These are phyloP conservation scores for Vitis rupestris DNA, from an alignment of 164 flowering plant species.

Conservation along the genomic window DNA sequence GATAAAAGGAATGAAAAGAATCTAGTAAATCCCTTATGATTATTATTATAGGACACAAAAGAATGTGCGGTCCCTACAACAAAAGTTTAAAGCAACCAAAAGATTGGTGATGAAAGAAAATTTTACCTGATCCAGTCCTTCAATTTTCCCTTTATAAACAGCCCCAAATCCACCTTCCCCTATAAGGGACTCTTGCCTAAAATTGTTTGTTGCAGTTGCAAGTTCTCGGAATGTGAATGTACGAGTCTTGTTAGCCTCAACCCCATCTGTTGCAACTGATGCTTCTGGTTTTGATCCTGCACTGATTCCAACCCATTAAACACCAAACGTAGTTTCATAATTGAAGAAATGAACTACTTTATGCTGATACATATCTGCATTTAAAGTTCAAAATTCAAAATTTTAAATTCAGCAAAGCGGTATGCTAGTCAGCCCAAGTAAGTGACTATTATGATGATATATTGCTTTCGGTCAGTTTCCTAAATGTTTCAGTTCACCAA, in stretches of 20 bases:
- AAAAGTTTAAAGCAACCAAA: too few relatives aligned
- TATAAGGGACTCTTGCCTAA: conserved; percentile 17
- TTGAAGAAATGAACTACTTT: too few relatives aligned
- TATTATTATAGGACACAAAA: background rate
- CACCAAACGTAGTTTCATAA: too few relatives aligned
- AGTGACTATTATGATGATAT: too few relatives aligned
- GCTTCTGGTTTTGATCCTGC: background rate
- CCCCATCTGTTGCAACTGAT: background rate
- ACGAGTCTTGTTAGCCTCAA: background rate
- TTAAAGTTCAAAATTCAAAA: too few relatives aligned
- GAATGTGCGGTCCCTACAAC: background rate
- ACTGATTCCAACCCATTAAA: background rate
- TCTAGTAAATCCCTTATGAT: background rate
- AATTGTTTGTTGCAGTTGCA: conserved; percentile 29
- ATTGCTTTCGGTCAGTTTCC: too few relatives aligned
- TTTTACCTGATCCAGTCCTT: conserved; percentile 22
- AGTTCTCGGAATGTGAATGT: conserved; percentile 28
- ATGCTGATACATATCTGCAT: too few relatives aligned
- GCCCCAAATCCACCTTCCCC: conserved; percentile 37
- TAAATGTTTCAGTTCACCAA: too few relatives aligned
- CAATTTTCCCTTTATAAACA: conserved; percentile 27
- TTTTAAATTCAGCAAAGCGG: too few relatives aligned
- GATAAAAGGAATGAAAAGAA: background rate
- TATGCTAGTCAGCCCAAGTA: too few relatives aligned
- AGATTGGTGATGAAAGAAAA: background rate